These are phyloP conservation scores for Colletotrichum liriopes DNA, from an alignment of 2,329 filamentous ascomycete species.

Conservation along the genomic window DNA sequence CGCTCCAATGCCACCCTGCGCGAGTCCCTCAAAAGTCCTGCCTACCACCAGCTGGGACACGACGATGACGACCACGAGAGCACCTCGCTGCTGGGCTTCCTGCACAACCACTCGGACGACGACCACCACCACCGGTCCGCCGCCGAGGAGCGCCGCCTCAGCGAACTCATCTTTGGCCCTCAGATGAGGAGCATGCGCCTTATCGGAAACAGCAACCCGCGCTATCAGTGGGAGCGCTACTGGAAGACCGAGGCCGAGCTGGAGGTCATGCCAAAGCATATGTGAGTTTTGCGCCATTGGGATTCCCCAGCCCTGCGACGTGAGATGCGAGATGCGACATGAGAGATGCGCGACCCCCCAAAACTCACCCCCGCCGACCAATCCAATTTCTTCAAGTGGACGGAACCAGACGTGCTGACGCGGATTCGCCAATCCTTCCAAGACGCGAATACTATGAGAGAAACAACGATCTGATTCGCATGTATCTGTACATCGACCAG, in stretches of 20 bases:
- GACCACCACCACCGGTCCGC: slow-evolving; percentile 63
- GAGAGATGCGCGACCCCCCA: background rate
- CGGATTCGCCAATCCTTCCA: slow-evolving; percentile 25
- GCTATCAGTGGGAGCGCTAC: slow-evolving; percentile 89
- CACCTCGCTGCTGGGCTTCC: slow-evolving; percentile 35
- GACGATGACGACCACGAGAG: slow-evolving; percentile 47
- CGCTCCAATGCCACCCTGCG: slow-evolving; percentile 52
- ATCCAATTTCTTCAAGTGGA: background rate
- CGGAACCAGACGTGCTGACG: slow-evolving; percentile 23
- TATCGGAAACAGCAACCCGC: slow-evolving; percentile 89
- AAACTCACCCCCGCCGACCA: background rate
- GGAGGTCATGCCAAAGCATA: slow-evolving; percentile 77
- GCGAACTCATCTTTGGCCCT: slow-evolving; percentile 74
- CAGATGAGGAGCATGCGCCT: slow-evolving; percentile 87
- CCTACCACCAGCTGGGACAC: slow-evolving; percentile 44
- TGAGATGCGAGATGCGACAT: background rate
- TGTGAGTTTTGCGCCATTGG: slow-evolving; percentile 61
- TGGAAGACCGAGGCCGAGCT: slow-evolving; percentile 87
- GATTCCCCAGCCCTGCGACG: background rate
- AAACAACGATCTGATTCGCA: slow-evolving; percentile 89
- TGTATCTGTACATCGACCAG: slow-evolving; percentile 94
- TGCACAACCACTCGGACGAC: slow-evolving; percentile 50
- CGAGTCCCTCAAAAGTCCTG: slow-evolving; percentile 41
- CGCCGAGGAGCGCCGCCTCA: slow-evolving; percentile 72
- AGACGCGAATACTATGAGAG: slow-evolving; percentile 89